Conservation (phyloP, 192 early-diverging fungal genomes). For the Rhizophagus sp. region DNA sequence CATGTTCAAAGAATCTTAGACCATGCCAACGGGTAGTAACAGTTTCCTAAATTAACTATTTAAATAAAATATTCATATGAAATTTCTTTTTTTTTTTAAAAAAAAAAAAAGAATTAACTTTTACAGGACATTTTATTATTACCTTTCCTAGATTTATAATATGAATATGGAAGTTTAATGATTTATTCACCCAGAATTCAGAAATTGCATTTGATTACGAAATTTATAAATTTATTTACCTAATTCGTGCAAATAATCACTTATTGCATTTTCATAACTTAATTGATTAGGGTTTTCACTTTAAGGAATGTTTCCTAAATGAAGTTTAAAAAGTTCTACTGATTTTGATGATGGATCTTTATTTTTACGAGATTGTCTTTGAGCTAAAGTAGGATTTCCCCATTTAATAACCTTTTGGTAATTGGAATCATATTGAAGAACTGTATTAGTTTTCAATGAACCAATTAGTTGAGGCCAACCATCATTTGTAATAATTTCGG, state of each 20-base stretch:
- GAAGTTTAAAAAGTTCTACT: constrained; percentile 13
- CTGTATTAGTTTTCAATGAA: constrained; percentile 7
- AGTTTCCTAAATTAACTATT: constrained; percentile 17
- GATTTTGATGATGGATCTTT: not conserved
- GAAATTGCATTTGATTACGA: too few relatives aligned
- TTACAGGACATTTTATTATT: too few relatives aligned
- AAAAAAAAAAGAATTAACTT: not conserved
- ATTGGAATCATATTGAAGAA: constrained; percentile 2
- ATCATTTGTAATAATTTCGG: constrained; percentile 6
- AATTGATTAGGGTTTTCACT: constrained; percentile 46
- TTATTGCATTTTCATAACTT: constrained; percentile 48
- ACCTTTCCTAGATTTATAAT: too few relatives aligned
- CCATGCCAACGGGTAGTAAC: not conserved
- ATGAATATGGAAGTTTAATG: too few relatives aligned
- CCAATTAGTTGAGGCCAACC: not conserved
- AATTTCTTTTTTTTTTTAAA: too few relatives aligned
- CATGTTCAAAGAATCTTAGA: not conserved
- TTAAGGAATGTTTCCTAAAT: constrained; percentile 46
- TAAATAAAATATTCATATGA: not conserved
- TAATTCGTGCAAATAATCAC: constrained; percentile 45
- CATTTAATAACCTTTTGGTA: not conserved
- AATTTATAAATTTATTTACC: too few relatives aligned
- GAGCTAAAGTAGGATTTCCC: not conserved
- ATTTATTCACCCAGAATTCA: too few relatives aligned
- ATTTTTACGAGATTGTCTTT: not conserved